Conservation (phyloP, 2,329 filamentous ascomycete genomes). For the Parafenestella ontariensis region DNA sequence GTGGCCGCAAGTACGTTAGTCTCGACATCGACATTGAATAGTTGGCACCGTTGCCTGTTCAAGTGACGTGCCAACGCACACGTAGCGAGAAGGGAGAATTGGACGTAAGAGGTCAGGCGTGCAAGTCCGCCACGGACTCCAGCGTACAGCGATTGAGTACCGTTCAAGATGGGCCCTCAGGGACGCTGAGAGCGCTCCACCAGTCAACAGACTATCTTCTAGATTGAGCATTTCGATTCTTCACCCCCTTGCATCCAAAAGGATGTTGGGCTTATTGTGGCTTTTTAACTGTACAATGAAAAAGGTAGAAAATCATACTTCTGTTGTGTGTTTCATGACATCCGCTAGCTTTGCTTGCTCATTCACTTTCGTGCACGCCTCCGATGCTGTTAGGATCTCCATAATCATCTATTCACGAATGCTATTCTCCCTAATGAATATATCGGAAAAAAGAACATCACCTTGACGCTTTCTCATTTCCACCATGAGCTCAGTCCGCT, state of each 20-base stretch:
- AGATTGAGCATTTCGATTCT: slow-evolving; percentile 5
- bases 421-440: too few species aligned
- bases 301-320: background rate
- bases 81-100: background rate
- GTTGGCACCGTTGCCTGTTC: background rate
- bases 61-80: background rate
- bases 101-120: background rate
- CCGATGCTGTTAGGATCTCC: background rate
- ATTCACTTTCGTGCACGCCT: background rate
- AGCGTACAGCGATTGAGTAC: background rate
- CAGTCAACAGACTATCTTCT: background rate
- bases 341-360: background rate
- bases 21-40: background rate
- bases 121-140: background rate
- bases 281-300: background rate
- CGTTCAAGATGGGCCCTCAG: background rate
- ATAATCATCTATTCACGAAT: too few species aligned
- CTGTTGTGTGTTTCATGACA: background rate
- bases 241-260: slow-evolving; percentile 1
- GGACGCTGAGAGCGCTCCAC: background rate
- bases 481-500: too few species aligned
- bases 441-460: too few species aligned
- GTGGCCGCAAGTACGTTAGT: background rate
- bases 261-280: background rate
- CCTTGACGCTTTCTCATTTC: too few species aligned